Evolutionary conservation across 2,329 filamentous ascomycete species (phyloP), one percentile per base, ranked within the genome.

Genomic region (Macrophomina pseudophaseolina): DNA sequence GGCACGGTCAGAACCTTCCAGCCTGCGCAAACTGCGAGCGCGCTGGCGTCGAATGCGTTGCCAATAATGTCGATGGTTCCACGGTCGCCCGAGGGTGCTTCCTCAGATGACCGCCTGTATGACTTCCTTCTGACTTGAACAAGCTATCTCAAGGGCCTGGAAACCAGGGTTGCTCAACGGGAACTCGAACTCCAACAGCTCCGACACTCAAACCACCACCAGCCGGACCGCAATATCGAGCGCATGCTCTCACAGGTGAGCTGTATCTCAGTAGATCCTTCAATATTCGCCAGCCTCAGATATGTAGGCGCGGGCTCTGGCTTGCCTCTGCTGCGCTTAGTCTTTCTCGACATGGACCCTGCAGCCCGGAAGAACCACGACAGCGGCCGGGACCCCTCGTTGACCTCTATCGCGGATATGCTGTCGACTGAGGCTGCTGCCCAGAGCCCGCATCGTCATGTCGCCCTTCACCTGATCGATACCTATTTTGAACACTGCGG

Each of bases 91-190:
- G 54, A 58, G 44, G 54, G 23, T 58, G 54, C 54, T 42, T 38
- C 44, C 54, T 44, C 38, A 42, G 12, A 44, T 28, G 5, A 30
- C 23, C 54, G 6, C 14, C 38, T 58, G 14, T 8, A 16, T 18
- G 54, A 46, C 23, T 5, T 14, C 12, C 23, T 16, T 33, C 44
- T 58, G 54, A 44, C 54, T 42, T 58, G 54, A 58, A 44, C 11
- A 46, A 44, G 54, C 54, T 58, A 58, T n/a, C 54, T 58, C 38
- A 44, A 58, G 38, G 44, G 54, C 54, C 54, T 58, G 38, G 54
- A 58, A 44, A 38, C 44, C 18, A 35, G 38, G 7, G 38, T 58
- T 3, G 54, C 54, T 18, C 38, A 44, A 35, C 54, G 44, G 23
- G 54, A 58, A 38, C 35, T 44, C 2, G 32, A 32, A 16, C 35